These are phyloP conservation scores for Pyrenula aspistea DNA, from an alignment of 495 filamentous ascomycete species.

Conservation along the genomic window DNA sequence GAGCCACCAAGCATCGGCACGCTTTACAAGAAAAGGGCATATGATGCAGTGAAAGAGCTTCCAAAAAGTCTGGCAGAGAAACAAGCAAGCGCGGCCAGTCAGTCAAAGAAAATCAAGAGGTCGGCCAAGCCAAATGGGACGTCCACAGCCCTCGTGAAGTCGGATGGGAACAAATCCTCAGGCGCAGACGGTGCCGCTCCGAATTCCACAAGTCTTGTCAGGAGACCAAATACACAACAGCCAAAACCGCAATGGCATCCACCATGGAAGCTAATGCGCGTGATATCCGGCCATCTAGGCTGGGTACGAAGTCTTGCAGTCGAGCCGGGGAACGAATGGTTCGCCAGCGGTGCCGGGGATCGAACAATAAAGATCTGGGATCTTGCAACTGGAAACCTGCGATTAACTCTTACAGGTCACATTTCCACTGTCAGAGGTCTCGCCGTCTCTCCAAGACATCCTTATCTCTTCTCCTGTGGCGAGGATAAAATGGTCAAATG, in stretches of 20 bases:
- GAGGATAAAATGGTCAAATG: slow-evolving; percentile 99
- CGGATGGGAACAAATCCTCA: slow-evolving; percentile 15
- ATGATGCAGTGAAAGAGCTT: slow-evolving; percentile 66
- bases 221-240: slow-evolving; percentile 58
- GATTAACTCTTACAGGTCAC: slow-evolving; percentile 87
- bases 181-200: slow-evolving; percentile 18
- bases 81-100: slow-evolving; percentile 49
- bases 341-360: slow-evolving; percentile 91
- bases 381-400: slow-evolving; percentile 68
- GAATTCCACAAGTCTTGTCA: slow-evolving; percentile 48
- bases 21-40: slow-evolving; percentile 52
- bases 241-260: slow-evolving; percentile 86
- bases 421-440: slow-evolving; percentile 92
- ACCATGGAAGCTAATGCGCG: slow-evolving; percentile 96
- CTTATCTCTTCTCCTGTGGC: slow-evolving; percentile 94
- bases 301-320: slow-evolving; percentile 90
- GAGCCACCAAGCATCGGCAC: slow-evolving; percentile 33
- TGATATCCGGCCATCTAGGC: slow-evolving; percentile 91
- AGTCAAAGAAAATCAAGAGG: slow-evolving; percentile 42
- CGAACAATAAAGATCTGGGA: slow-evolving; percentile 99
- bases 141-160: slow-evolving; percentile 33
- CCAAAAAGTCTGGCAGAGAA: slow-evolving; percentile 81
- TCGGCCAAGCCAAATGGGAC: slow-evolving; percentile 13
- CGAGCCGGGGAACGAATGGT: slow-evolving; percentile 96
- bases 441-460: slow-evolving; percentile 86